Conservation (phyloP, 2,329 filamentous ascomycete species). For the Ophiostoma novo-ulmi region DNA sequence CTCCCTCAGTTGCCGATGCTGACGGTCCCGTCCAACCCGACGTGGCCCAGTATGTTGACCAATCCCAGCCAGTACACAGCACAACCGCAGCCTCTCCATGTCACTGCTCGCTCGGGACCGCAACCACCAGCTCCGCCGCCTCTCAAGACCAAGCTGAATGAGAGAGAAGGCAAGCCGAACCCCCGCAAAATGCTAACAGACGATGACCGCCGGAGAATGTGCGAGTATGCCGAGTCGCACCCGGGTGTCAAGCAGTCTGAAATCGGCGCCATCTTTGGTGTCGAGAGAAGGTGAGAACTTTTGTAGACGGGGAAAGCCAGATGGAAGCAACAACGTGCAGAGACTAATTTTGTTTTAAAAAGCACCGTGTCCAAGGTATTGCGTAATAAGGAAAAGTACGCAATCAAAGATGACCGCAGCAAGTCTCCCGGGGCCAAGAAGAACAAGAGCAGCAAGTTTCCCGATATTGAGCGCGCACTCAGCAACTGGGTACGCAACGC, state of each 20-base stretch:
- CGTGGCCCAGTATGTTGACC: slow-evolving; percentile 79
- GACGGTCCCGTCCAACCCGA: slow-evolving; percentile 61
- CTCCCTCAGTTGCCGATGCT: slow-evolving; percentile 59
- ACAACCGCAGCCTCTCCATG: slow-evolving; percentile 34
- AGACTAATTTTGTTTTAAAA: slow-evolving; percentile 24
- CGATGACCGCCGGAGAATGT: slow-evolving; percentile 87
- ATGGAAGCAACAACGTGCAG: neutral
- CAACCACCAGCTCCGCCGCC: slow-evolving; percentile 44
- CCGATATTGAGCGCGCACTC: slow-evolving; percentile 87
- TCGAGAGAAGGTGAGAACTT: slow-evolving; percentile 76
- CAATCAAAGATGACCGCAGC: slow-evolving; percentile 73
- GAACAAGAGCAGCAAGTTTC: slow-evolving; percentile 75
- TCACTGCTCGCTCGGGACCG: slow-evolving; percentile 18
- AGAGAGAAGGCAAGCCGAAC: slow-evolving; percentile 51
- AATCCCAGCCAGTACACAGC: slow-evolving; percentile 62
- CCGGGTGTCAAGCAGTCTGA: slow-evolving; percentile 91
- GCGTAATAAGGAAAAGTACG: slow-evolving; percentile 89
- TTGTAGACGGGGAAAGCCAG: no score
- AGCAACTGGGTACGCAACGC: slow-evolving; percentile 82
- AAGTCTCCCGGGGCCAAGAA: slow-evolving; percentile 70
- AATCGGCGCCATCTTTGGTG: slow-evolving; percentile 91
- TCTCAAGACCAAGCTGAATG: slow-evolving; percentile 41
- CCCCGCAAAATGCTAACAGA: slow-evolving; percentile 86
- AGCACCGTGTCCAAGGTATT: slow-evolving; percentile 99
- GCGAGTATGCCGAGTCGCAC: slow-evolving; percentile 84